These are phyloP conservation scores for Oryza longistaminata DNA, from an alignment of 176 grass and related monocot genomes.

Conservation along the genomic window DNA sequence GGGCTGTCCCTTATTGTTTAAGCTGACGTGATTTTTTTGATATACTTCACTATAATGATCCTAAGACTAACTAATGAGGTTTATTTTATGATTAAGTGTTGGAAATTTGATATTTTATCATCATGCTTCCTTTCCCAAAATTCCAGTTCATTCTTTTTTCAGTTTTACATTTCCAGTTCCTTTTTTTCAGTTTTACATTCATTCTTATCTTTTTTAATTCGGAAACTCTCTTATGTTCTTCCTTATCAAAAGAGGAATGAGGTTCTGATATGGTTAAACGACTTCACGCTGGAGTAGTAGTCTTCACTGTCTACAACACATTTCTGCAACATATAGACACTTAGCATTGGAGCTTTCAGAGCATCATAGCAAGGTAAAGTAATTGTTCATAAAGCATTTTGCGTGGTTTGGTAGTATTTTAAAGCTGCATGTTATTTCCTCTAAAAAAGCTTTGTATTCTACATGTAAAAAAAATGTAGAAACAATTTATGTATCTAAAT, in stretches of 20 bases:
- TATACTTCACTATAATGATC: not conserved
- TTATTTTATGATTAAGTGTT: conserved; percentile 15
- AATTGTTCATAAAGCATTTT: conserved; percentile 17
- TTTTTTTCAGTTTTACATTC: not conserved
- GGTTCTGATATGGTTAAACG: conserved; percentile 69
- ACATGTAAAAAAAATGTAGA: not conserved
- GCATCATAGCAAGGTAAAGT: conserved; percentile 30
- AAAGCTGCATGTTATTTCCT: conserved; percentile 28
- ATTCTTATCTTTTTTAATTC: not conserved
- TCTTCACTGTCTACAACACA: not conserved
- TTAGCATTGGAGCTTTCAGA: conserved; percentile 21
- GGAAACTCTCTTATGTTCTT: conserved; percentile 19
- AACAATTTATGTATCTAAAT: not conserved
- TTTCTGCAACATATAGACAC: conserved; percentile 22
- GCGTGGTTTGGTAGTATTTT: conserved; percentile 10
- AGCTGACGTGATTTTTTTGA: conserved; percentile 8
- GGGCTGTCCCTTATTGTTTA: not conserved
- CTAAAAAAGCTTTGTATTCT: not conserved
- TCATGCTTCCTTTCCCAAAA: not conserved
- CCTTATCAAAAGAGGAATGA: conserved; percentile 67
- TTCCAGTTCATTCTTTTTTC: not conserved
- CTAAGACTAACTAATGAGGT: not conserved
- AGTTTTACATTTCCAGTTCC: not conserved
- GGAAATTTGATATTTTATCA: not conserved
- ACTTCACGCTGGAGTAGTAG: conserved; percentile 54